phyloP scores from a whole-genome alignment of 768 basidiomycete species.

The Amylocystis lapponica region DNA sequence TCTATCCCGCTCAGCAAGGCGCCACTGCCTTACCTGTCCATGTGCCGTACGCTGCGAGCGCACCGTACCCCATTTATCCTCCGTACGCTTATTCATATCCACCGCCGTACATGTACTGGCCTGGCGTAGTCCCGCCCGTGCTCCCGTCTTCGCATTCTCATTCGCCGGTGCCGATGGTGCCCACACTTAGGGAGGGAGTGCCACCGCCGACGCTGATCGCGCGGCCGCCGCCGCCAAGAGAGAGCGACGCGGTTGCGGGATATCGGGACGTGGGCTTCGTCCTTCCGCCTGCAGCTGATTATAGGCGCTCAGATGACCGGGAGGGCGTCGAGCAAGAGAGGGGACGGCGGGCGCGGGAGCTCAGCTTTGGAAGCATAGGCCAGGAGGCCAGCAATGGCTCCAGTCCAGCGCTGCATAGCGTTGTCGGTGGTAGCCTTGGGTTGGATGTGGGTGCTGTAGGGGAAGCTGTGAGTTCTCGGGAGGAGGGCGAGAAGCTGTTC shows the following conservation, averaged over 20 bases:
- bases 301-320: conserved; percentile 8
- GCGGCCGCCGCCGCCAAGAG: conserved; percentile 28
- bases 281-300: conserved; percentile 12
- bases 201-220: conserved; percentile 27
- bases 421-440: conserved; percentile 8
- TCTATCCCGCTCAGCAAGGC: conserved; percentile 12
- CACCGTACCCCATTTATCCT: conserved; percentile 31
- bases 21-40: conserved; percentile 8
- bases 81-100: conserved; percentile 29
- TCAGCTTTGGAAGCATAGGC: conserved; percentile 51
- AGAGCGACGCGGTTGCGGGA: conserved; percentile 30
- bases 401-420: conserved; percentile 4
- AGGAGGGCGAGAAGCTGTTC: conserved; percentile 26
- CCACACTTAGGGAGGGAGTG: conserved; percentile 7
- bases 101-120: conserved; percentile 37
- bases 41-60: conserved; percentile 23
- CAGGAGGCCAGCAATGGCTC: conserved; percentile 19
- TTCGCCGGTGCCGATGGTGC: conserved; percentile 4
- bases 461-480: neutral
- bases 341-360: conserved; percentile 22
- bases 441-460: conserved; percentile 6
- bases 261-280: conserved; percentile 26
- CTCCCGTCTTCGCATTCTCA: conserved; percentile 1
- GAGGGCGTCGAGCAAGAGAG: conserved; percentile 3
- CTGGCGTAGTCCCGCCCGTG: conserved; percentile 3